Conservation (phyloP, 2,329 filamentous ascomycete species). For the Fusarium papillatum region DNA sequence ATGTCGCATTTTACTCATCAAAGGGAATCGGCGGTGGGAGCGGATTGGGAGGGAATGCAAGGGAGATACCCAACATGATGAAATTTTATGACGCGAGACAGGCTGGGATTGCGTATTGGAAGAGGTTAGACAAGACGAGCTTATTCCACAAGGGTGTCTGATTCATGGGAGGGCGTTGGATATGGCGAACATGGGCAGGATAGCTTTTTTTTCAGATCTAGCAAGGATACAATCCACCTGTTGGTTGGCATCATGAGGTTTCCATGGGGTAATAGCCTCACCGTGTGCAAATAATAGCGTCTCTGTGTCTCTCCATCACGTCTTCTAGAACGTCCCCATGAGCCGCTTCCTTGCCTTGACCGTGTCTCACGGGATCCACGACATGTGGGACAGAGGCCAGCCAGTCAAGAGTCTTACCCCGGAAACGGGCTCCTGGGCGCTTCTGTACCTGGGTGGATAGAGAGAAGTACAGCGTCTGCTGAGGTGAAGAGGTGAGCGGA, state of each 20-base stretch:
- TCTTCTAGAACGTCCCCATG: neutral
- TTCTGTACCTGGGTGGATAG: conserved; percentile 11
- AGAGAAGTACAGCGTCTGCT: neutral
- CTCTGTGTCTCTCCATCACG: conserved; percentile 2
- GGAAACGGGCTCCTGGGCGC: conserved; percentile 4
- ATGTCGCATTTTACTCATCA: neutral
- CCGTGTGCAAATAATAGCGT: conserved; percentile 19
- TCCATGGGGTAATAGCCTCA: neutral
- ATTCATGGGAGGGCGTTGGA: conserved; percentile 1
- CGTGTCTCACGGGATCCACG: neutral
- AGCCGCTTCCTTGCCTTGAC: neutral
- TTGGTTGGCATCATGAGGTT: conserved; percentile 6
- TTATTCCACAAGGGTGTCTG: conserved; percentile 13
- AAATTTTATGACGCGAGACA: conserved; percentile 24
- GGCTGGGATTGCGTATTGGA: neutral
- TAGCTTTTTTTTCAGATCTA: neutral
- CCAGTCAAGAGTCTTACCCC: conserved; percentile 20
- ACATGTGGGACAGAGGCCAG: neutral
- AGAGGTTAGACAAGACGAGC: conserved; percentile 22
- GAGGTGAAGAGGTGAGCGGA: neutral
- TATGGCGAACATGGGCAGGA: neutral
- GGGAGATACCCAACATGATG: conserved; percentile 4
- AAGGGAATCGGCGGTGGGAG: neutral
- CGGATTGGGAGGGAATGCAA: neutral
- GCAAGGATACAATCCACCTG: conserved; percentile 2